Evolutionary conservation across 176 grass and related monocot species (phyloP).

Genomic region (Dactylis glomerata): DNA sequence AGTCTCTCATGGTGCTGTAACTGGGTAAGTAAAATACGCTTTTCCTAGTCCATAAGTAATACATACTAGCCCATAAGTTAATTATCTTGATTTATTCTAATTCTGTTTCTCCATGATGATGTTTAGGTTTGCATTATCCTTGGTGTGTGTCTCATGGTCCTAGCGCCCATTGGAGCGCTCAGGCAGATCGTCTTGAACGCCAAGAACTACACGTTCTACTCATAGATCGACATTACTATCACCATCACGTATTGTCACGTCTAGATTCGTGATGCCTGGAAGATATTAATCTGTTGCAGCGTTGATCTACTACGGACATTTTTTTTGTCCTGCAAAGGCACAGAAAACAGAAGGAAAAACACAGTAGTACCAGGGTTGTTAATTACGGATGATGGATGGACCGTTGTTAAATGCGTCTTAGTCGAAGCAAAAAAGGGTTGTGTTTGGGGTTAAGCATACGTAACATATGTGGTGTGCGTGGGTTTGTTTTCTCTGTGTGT

Average conservation of each 20-base stretch:
- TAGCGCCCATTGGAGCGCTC: constrained; percentile 78
- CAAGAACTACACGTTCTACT: constrained; percentile 63
- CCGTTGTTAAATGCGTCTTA: not conserved
- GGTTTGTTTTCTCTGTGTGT: not conserved
- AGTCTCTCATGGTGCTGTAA: constrained; percentile 84
- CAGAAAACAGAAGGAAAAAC: not conserved
- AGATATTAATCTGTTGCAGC: not conserved
- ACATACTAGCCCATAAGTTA: not conserved
- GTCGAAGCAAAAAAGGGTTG: not conserved
- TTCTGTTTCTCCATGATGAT: not conserved
- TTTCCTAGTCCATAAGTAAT: not conserved
- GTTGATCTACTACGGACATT: not conserved
- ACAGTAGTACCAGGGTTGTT: not conserved
- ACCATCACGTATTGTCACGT: not conserved
- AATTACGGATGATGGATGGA: not conserved
- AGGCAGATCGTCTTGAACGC: constrained; percentile 55
- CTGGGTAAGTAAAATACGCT: constrained; percentile 50
- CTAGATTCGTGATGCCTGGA: not conserved
- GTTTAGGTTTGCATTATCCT: constrained; percentile 77
- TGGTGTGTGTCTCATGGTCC: constrained; percentile 61
- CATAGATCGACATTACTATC: constrained; percentile 17
- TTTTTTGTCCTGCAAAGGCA: constrained; percentile 1
- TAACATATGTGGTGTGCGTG: not conserved
- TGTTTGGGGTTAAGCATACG: not conserved
- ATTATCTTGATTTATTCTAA: not conserved